Evolutionary conservation across 2,329 filamentous ascomycete genomes (phyloP), one percentile per base, ranked within the genome.

Genomic region (Venturia asperata): DNA sequence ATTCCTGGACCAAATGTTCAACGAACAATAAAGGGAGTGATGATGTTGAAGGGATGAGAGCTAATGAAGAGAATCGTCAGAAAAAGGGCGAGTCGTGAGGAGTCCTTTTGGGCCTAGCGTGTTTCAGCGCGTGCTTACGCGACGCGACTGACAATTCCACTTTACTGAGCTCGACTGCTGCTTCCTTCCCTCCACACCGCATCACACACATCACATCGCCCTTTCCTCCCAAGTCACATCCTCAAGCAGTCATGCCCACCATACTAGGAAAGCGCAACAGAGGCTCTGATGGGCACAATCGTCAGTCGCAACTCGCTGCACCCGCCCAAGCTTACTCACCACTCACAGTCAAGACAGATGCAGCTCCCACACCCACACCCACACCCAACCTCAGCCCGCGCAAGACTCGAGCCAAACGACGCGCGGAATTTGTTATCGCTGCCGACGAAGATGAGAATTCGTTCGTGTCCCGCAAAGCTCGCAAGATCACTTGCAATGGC

Each of bases 381-480:
- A 34, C 27, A 49, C 21, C 52, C 27, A n/a, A 39, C 13, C 24
- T 52, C 21, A 47, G 55, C 11, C 39, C 64, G 37, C 64, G 60
- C 34, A 56, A 45, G 30, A 66, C 64, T 30, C 64, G 64, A 55
- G 15, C 64, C 41, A 64, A 64, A 30, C 56, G 64, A 62, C 47
- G 52, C n/a, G 41, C 64, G 39, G 58, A 61, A 27, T 66, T 66
- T 63, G 64, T 66, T 21, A 63, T 66, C 30, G 58, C 49, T 24
- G 52, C 45, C n/a, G 64, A 66, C 27, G 61, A 66, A 49, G n/a
- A 92, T 75, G 79, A 83, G 67, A 86, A 88, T 65, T 84, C 84
- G 1, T 81, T 84, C 66, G 69, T 79, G 62, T 7, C 75, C 72
- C 11, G 73, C 67, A 24, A 66, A 70, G 24, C 74, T 73, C 67